Conservation (phyloP, 352 stramenopile genomes). For the Phytopythium chamaehyphon region DNA sequence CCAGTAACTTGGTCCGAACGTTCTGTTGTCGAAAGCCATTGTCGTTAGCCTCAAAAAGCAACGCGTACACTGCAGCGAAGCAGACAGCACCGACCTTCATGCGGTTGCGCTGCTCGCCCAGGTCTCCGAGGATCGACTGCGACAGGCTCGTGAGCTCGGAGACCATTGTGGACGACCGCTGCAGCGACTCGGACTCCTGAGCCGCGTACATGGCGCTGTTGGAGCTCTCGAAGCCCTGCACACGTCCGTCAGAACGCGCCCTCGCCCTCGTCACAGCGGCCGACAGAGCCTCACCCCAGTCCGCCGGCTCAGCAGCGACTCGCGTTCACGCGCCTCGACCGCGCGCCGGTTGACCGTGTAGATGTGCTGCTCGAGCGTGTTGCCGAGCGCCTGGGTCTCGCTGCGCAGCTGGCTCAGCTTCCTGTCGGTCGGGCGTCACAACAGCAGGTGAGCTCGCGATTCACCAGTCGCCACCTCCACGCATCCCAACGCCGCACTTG, state of each 20-base stretch:
- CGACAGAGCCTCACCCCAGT: conserved; percentile 26
- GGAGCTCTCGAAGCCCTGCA: conserved; percentile 54
- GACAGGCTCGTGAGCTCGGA: conserved; percentile 72
- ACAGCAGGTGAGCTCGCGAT: background rate
- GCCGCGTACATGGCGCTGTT: conserved; percentile 73
- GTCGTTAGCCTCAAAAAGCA: background rate
- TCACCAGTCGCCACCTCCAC: background rate
- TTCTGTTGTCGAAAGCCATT: conserved; percentile 26
- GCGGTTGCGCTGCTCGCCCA: conserved; percentile 56
- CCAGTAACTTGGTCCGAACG: conserved; percentile 71
- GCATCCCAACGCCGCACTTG: conserved; percentile 30
- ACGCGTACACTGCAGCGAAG: background rate
- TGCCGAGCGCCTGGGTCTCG: conserved; percentile 60
- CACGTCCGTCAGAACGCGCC: background rate
- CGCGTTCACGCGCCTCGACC: conserved; percentile 65
- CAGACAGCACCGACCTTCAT: conserved; percentile 43
- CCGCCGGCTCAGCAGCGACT: conserved; percentile 68
- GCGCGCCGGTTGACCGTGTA: conserved; percentile 60
- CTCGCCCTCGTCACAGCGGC: background rate
- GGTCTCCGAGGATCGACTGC: conserved; percentile 66
- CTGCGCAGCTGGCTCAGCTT: conserved; percentile 73
- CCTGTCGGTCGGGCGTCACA: conserved; percentile 8
- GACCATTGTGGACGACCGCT: conserved; percentile 78
- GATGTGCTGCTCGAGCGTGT: conserved; percentile 76
- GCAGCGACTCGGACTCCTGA: conserved; percentile 75